Base-by-base conservation (phyloP, 78 protist genomes). In the Isochrysis galbana region DNA sequence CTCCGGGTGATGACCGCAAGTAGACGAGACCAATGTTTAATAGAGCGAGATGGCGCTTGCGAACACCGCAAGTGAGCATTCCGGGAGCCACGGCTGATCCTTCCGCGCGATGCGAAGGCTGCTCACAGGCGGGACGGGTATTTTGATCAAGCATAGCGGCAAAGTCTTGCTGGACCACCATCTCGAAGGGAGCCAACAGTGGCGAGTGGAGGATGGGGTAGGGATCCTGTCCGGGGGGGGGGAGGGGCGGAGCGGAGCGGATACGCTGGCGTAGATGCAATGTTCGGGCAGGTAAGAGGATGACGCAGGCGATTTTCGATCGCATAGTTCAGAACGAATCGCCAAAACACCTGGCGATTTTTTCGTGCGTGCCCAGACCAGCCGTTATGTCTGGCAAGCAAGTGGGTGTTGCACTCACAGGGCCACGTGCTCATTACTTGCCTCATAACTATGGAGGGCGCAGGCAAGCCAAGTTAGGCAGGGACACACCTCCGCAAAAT, bases 131-230 rank as follows among this genome's bases (percentile, higher is more conserved):
- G 61, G 61, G 61, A 14, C 61, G 61, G 61, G 29, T 7, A 14
- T 51, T 51, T 7, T 51, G 7, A 14, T 51, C 61, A 14, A 51
- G 61, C 61, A 51, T 51, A 14, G 61, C 7, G 7, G 61, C 61
- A 14, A 51, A 51, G 61, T 51, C 61, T 7, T 77, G 84, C 84
- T 77, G 84, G 47, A 77, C 84, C n/a, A 77, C 84, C 84, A 77
- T 77, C 2, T 2, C 26, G 47, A 39, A 77, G 34, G 84, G 84
- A n/a, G 32, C 19, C 17, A 77, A 29, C n/a, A 77, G 84, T 23
- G 84, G 84, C n/a, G 34, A 17, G 46, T 17, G 44, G 84, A 77
- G 84, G 46, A 77, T 2, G 19, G 46, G 84, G 84, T 77, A 77
- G 34, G 84, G 84, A 29, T 77, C 84, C 23, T 70, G 61, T 19